Percentiles rank a stretch among this genome's conserved stretches.
phyloP scores from a whole-genome alignment of 2,329 filamentous ascomycete genomes.

The Trichoderma oligosporum region DNA sequence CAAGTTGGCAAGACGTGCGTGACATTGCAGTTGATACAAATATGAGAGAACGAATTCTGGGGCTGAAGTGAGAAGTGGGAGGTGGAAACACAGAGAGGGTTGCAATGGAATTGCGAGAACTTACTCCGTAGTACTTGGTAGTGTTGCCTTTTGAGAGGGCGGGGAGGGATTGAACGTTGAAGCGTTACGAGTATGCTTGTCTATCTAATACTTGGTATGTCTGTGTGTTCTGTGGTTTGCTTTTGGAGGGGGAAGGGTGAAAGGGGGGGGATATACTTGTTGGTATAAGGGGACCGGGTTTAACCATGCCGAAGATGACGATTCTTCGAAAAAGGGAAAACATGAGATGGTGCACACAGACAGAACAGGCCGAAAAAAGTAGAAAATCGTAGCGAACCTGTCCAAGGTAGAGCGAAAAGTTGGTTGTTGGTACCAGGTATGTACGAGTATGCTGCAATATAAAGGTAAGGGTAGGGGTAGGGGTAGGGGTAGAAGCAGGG shows the following conservation, averaged over 20 bases:
- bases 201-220: not conserved
- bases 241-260: not conserved
- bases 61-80: not conserved
- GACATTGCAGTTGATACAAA: not conserved
- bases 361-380: not conserved
- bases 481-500: constrained; percentile 4
- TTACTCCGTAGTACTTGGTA: too few species aligned
- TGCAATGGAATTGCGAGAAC: too few species aligned
- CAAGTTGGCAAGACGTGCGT: not conserved
- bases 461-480: too few species aligned
- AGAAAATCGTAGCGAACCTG: not conserved
- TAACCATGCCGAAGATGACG: not conserved
- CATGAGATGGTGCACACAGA: not conserved
- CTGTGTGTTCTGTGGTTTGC: constrained; percentile 10
- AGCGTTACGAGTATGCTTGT: too few species aligned
- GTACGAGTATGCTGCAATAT: too few species aligned
- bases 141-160: not conserved
- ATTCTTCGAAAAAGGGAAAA: not conserved
- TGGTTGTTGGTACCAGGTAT: too few species aligned
- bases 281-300: not conserved
- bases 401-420: not conserved
- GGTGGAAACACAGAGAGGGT: not conserved
- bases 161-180: not conserved
- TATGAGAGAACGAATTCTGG: not conserved
- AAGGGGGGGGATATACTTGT: not conserved